phyloP scores from a whole-genome alignment of 2,329 filamentous ascomycete genomes.

The Phyllosticta ampelicida region DNA sequence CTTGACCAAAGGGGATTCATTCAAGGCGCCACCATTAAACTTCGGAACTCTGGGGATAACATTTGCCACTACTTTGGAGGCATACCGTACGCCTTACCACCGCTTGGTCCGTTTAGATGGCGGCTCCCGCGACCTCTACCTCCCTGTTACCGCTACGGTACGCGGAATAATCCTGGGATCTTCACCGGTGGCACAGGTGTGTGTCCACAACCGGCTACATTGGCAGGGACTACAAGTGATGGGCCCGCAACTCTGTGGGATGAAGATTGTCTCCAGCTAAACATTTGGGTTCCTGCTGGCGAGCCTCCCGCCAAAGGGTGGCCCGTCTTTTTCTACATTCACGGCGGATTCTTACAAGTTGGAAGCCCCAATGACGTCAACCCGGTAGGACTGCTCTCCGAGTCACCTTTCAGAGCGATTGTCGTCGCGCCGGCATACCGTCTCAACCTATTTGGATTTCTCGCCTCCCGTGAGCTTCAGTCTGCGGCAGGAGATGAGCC shows the following conservation, averaged over 20 bases:
- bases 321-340: constrained; percentile 49
- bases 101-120: constrained; percentile 38
- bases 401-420: constrained; percentile 40
- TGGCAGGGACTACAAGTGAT: not conserved
- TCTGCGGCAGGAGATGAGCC: constrained; percentile 27
- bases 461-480: constrained; percentile 39
- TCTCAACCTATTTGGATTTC: constrained; percentile 46
- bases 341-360: constrained; percentile 48
- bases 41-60: constrained; percentile 19
- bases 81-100: constrained; percentile 45
- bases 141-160: constrained; percentile 41
- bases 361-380: constrained; percentile 40
- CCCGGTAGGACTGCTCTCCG: constrained; percentile 36
- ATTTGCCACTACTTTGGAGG: constrained; percentile 45
- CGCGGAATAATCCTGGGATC: constrained; percentile 34
- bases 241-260: constrained; percentile 21
- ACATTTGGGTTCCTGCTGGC: constrained; percentile 44
- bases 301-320: constrained; percentile 37
- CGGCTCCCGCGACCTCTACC: constrained; percentile 39
- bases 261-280: constrained; percentile 47
- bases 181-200: constrained; percentile 33
- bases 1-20: constrained; percentile 38
- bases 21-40: constrained; percentile 37
- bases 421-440: constrained; percentile 47
- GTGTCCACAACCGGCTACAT: constrained; percentile 40